phyloP scores from a whole-genome alignment of 352 stramenopile species.

The Pythium insidiosum region DNA sequence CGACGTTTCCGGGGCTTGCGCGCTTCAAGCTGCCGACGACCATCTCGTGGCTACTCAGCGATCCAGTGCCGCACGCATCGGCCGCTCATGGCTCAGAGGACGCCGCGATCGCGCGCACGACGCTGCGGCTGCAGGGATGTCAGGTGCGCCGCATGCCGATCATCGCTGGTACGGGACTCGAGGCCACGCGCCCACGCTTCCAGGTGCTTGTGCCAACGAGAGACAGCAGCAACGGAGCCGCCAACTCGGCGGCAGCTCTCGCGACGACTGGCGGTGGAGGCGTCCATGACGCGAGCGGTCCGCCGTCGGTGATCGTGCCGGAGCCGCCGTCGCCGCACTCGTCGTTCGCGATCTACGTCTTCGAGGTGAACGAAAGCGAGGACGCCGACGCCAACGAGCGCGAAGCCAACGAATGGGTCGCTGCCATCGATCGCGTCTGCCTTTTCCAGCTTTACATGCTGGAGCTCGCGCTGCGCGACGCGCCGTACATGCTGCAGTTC shows the following conservation, averaged over 20 bases:
- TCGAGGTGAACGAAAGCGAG: conserved; percentile 1
- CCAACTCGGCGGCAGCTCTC: not conserved
- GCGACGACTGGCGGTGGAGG: too few species aligned
- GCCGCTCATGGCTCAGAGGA: conserved; percentile 1
- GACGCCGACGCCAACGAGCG: not conserved
- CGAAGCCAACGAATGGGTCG: conserved; percentile 10
- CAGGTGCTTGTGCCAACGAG: conserved; percentile 12
- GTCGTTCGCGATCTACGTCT: conserved; percentile 9
- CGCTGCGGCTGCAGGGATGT: conserved; percentile 40
- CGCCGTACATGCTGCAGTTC: conserved; percentile 26
- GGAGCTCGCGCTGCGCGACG: conserved; percentile 10
- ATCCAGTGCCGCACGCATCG: conserved; percentile 23
- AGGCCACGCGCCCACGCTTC: conserved; percentile 5
- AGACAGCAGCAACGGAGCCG: not conserved
- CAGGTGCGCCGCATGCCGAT: conserved; percentile 29
- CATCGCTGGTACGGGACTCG: not conserved
- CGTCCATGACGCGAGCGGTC: too few species aligned
- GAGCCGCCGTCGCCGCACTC: not conserved
- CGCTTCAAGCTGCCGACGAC: conserved; percentile 40
- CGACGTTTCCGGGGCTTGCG: conserved; percentile 12
- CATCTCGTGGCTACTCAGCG: conserved; percentile 42
- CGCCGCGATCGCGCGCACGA: conserved; percentile 1
- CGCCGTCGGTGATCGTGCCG: not conserved
- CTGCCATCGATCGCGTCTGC: conserved; percentile 12
- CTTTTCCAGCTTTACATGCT: conserved; percentile 13